Conservation (phyloP, 192 early-diverging fungal genomes). For the Podila epigama region DNA sequence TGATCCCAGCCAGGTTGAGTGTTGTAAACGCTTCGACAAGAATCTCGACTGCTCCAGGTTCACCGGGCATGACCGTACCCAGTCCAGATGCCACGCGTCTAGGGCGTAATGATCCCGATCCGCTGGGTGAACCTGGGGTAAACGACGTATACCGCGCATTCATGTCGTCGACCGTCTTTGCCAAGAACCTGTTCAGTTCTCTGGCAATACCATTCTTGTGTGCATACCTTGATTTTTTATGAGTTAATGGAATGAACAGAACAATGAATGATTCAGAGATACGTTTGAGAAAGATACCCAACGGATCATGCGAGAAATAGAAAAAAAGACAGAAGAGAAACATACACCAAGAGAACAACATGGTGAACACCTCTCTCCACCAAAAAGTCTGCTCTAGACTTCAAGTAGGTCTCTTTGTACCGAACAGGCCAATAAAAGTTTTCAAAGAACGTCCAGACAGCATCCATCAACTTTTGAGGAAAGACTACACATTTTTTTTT, state of each 20-base stretch:
- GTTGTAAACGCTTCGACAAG: slow-evolving; percentile 45
- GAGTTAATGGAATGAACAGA: background rate
- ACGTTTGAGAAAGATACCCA: too few relatives aligned
- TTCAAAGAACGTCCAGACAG: slow-evolving; percentile 51
- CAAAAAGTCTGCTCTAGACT: slow-evolving; percentile 40
- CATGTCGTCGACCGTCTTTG: slow-evolving; percentile 35
- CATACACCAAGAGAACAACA: slow-evolving; percentile 47
- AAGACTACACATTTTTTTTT: slow-evolving; percentile 18
- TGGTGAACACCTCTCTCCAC: slow-evolving; percentile 43
- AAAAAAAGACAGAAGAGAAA: background rate
- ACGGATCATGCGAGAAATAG: background rate
- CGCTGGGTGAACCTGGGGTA: background rate
- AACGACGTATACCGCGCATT: slow-evolving; percentile 27
- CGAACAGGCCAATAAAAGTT: slow-evolving; percentile 50
- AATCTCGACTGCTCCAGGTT: slow-evolving; percentile 34
- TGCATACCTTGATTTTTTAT: slow-evolving; percentile 23
- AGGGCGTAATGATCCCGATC: background rate
- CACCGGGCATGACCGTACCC: slow-evolving; percentile 52
- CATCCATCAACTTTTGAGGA: slow-evolving; percentile 49
- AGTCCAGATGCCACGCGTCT: slow-evolving; percentile 45
- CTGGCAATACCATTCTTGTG: slow-evolving; percentile 54
- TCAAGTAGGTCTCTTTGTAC: slow-evolving; percentile 41
- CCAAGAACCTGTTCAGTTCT: slow-evolving; percentile 45
- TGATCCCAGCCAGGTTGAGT: slow-evolving; percentile 36
- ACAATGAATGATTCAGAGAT: background rate